phyloP scores from a whole-genome alignment of 805 yeast genomes.

The Yamadazyma ubonensis region DNA sequence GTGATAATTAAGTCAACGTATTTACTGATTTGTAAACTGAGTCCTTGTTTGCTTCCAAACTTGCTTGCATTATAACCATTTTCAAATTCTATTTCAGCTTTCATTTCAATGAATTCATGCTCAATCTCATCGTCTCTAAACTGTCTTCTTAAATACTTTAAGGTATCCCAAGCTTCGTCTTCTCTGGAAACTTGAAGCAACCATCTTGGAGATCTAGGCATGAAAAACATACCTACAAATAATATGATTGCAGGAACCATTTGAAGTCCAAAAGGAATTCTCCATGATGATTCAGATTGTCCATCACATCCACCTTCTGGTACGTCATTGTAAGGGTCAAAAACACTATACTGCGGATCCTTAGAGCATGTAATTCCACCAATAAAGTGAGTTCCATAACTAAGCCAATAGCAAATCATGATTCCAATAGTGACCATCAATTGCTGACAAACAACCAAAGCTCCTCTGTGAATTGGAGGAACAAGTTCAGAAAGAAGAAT shows the following conservation, averaged over 20 bases:
- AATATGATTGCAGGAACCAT: slow-evolving; percentile 49
- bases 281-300: slow-evolving; percentile 21
- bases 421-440: slow-evolving; percentile 67
- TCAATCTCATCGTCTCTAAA: slow-evolving; percentile 24
- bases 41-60: slow-evolving; percentile 13
- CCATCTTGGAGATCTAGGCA: slow-evolving; percentile 58
- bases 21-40: slow-evolving; percentile 9
- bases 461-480: slow-evolving; percentile 59
- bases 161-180: slow-evolving; percentile 48
- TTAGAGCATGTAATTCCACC: slow-evolving; percentile 36
- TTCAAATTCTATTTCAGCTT: slow-evolving; percentile 17
- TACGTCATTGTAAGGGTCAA: slow-evolving; percentile 25
- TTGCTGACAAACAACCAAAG: slow-evolving; percentile 67
- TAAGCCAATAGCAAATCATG: slow-evolving; percentile 72
- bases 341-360: slow-evolving; percentile 12
- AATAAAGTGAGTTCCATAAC: slow-evolving; percentile 65
- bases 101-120: slow-evolving; percentile 18
- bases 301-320: slow-evolving; percentile 23
- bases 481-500: slow-evolving; percentile 77
- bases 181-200: slow-evolving; percentile 49
- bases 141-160: slow-evolving; percentile 31
- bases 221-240: slow-evolving; percentile 36
- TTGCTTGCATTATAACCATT: slow-evolving; percentile 12
- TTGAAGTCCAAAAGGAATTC: slow-evolving; percentile 51
- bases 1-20: slow-evolving; percentile 16